Conservation (phyloP, 2,329 filamentous ascomycete genomes). For the Drechslera avenae region DNA sequence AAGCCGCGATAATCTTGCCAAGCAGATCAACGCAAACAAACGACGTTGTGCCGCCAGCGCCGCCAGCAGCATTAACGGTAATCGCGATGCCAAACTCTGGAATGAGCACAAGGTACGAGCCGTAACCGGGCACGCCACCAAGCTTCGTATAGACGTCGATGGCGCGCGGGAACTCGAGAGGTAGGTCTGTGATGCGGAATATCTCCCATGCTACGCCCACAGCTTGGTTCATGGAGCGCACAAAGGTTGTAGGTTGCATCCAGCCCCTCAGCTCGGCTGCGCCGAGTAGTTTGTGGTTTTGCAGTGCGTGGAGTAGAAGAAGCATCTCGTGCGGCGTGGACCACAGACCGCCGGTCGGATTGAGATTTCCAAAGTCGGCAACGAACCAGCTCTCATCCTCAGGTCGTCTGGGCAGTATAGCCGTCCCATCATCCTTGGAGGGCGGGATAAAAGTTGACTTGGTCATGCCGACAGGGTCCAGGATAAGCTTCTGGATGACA, state of each 20-base stretch:
- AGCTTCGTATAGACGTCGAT: conserved; percentile 35
- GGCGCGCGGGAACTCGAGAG: conserved; percentile 21
- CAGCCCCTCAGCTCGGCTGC: conserved; percentile 23
- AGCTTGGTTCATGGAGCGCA: conserved; percentile 27
- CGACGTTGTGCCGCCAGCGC: conserved; percentile 21
- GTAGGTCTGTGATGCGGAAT: conserved; percentile 24
- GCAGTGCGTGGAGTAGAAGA: conserved; percentile 24
- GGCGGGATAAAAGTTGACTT: conserved; percentile 23
- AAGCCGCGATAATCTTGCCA: conserved; percentile 11
- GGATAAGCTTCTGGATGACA: conserved; percentile 29
- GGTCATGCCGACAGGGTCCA: conserved; percentile 23
- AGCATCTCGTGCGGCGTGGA: conserved; percentile 32
- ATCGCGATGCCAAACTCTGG: conserved; percentile 34
- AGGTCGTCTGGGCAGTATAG: conserved; percentile 22
- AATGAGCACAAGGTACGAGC: conserved; percentile 23
- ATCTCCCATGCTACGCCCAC: conserved; percentile 40
- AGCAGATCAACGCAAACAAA: conserved; percentile 21
- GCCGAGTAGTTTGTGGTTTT: conserved; percentile 21
- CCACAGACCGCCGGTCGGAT: conserved; percentile 37
- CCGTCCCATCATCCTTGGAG: conserved; percentile 7
- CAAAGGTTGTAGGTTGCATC: conserved; percentile 29
- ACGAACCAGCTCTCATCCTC: conserved; percentile 27
- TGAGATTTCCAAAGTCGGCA: conserved; percentile 29
- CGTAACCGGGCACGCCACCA: conserved; percentile 32
- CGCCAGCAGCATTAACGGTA: conserved; percentile 30